A percentile compares a stretch with the other conserved stretches of the same genome.
Conservation (phyloP, 768 basidiomycete species). For the Leccinum subtestaceum region DNA sequence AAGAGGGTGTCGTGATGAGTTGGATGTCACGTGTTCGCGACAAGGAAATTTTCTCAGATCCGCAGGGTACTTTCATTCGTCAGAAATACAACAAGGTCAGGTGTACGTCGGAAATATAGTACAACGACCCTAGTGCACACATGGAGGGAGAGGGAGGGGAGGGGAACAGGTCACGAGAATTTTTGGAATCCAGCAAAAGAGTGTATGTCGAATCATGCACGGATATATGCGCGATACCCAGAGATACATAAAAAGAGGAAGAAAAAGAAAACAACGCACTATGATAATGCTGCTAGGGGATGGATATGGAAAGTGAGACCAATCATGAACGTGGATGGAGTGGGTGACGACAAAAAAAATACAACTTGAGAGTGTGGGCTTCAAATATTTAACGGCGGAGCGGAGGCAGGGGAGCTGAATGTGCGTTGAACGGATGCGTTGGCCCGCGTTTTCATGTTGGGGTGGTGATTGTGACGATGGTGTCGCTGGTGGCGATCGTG, state of each 20-base stretch:
- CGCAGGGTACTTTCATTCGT: background rate
- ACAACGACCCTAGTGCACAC: slow-evolving; percentile 6
- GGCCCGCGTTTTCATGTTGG: slow-evolving; percentile 61
- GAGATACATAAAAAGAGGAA: slow-evolving; percentile 17
- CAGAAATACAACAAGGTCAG: slow-evolving; percentile 19
- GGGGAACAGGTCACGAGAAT: background rate
- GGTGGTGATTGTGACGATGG: slow-evolving; percentile 56
- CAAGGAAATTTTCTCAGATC: background rate
- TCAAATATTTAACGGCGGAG: slow-evolving; percentile 30
- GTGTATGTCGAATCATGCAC: slow-evolving; percentile 13
- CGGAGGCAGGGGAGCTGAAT: slow-evolving; percentile 35
- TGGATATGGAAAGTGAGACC: slow-evolving; percentile 8
- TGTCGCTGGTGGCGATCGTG: slow-evolving; percentile 48
- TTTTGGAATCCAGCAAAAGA: slow-evolving; percentile 8
- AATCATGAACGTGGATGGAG: slow-evolving; percentile 7
- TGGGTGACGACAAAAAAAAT: slow-evolving; percentile 14
- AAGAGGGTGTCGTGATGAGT: background rate
- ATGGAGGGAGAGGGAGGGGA: background rate
- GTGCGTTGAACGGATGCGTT: slow-evolving; percentile 53
- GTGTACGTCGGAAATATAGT: slow-evolving; percentile 6
- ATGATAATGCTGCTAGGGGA: slow-evolving; percentile 14
- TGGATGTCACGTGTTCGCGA: slow-evolving; percentile 22
- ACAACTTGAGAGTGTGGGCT: slow-evolving; percentile 14
- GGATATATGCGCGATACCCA: slow-evolving; percentile 26
- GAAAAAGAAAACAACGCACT: background rate